Evolutionary conservation across 495 filamentous ascomycete species (phyloP).

Genomic region (Neurospora africana): DNA sequence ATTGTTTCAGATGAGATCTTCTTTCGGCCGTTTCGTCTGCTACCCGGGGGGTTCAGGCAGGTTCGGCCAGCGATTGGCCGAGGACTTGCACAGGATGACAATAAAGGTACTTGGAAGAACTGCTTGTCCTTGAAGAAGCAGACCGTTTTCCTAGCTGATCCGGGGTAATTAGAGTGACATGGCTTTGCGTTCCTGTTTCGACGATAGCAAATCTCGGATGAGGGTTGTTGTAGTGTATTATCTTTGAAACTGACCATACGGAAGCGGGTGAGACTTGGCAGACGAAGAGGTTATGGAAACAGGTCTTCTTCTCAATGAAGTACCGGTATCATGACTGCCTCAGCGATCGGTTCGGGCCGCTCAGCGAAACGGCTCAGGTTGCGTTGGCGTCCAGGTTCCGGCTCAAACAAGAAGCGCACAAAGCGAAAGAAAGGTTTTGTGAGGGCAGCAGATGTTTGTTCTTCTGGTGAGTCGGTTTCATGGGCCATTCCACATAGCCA

Average conservation of each 20-base stretch:
- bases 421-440: not conserved
- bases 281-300: not conserved
- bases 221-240: not conserved
- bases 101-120: not conserved
- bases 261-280: not conserved
- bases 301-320: not conserved
- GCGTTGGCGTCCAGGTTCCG: not conserved
- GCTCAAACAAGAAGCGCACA: not conserved
- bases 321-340: not conserved
- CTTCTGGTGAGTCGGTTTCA: not conserved
- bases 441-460: not conserved
- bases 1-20: conserved; percentile 25
- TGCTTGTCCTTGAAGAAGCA: not conserved
- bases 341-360: not conserved
- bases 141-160: not conserved
- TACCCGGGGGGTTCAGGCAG: conserved; percentile 1
- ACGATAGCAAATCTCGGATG: not conserved
- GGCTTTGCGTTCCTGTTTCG: not conserved
- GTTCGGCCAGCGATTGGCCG: conserved; percentile 16
- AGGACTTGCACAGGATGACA: not conserved
- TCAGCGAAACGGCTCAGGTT: not conserved
- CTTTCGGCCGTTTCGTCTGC: conserved; percentile 27
- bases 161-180: not conserved
- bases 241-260: not conserved
- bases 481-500: not conserved